These are phyloP conservation scores for Pelargonium hybrid DNA, from an alignment of 441 rosid genomes.

Conservation along the genomic window DNA sequence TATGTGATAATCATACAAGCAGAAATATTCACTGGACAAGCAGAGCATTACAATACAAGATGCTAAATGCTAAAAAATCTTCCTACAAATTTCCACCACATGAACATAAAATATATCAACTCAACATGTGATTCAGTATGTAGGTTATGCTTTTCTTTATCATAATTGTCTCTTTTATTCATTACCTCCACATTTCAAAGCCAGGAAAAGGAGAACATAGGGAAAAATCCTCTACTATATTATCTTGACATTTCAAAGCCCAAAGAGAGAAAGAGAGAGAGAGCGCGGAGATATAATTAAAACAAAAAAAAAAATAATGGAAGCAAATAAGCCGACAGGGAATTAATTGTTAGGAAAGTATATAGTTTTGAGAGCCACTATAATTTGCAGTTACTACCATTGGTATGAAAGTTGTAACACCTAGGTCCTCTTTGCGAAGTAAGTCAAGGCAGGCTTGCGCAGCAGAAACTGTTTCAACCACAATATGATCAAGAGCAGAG, in stretches of 20 bases:
- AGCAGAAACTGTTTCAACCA: slow-evolving; percentile 85
- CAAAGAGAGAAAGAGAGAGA: not conserved
- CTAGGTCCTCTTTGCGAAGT: slow-evolving; percentile 76
- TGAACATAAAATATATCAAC: too few relatives aligned
- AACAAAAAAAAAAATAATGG: not conserved
- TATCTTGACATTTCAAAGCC: slow-evolving; percentile 2
- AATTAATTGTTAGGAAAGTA: not conserved
- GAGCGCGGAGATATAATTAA: not conserved
- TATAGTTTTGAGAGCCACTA: not conserved
- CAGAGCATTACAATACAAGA: not conserved
- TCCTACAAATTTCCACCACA: too few relatives aligned
- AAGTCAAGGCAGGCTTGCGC: slow-evolving; percentile 91
- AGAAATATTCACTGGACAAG: not conserved
- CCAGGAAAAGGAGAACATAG: not conserved
- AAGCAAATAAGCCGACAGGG: not conserved
- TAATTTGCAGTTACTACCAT: slow-evolving; percentile 41
- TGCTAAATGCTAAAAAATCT: not conserved
- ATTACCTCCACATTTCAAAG: not conserved
- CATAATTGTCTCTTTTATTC: too few relatives aligned
- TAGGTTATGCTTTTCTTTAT: too few relatives aligned
- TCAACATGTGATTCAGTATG: too few relatives aligned
- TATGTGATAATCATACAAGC: not conserved
- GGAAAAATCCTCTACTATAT: not conserved
- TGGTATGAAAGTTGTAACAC: slow-evolving; percentile 93
- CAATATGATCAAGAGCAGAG: slow-evolving; percentile 79